Base-by-base conservation (phyloP, 75 land plant genomes). In the Cryptomeria japonica region DNA sequence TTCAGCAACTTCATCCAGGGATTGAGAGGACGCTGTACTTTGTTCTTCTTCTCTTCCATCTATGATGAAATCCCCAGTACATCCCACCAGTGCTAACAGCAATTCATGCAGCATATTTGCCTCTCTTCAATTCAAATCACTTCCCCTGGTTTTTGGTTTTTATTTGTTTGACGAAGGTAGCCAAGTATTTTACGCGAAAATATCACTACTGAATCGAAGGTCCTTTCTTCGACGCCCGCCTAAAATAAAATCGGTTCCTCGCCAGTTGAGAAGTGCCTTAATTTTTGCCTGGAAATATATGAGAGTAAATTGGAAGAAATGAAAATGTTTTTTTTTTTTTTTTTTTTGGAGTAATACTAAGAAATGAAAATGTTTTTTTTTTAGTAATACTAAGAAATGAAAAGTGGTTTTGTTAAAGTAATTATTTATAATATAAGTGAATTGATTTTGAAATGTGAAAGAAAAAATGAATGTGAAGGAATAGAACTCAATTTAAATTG, bases 1-100 rank as follows among this genome's bases (percentile, higher is more conserved):
- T 13, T 83, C 92, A n/a, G 93, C 34, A 31, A 87, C 46, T 16
- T 88, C 89, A 39, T 91, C 83, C 44, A 90, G 92, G 34, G 82
- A 42, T 53, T 87, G 80, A 19, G 84, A 44, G 41, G 85, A 56
- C 83, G 61, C 47, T 8, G 84, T 88, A 46, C 87, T 83, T 28
- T 92, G 85, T 1, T 87, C 72, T 46, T 94, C 93, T 88, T 98
- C 97, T 58, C 94, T 84, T 28, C 92, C 94, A 85, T 98, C 99
- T 86, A 98, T 89, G 28, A 97, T 92, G 51, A 98, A 95, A 87
- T 98, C 99, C 51, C 99, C 99, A 14, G 99, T 96, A 95, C 93
- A 97, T 2, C 99, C 99, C 10, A 98, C 90, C 32, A 96, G 92
- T 14, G 98, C 93, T 61, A 95, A 84, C 42, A 96, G 87, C 28